Base-by-base conservation (phyloP, 352 stramenopile genomes). In the Albugo candida region DNA sequence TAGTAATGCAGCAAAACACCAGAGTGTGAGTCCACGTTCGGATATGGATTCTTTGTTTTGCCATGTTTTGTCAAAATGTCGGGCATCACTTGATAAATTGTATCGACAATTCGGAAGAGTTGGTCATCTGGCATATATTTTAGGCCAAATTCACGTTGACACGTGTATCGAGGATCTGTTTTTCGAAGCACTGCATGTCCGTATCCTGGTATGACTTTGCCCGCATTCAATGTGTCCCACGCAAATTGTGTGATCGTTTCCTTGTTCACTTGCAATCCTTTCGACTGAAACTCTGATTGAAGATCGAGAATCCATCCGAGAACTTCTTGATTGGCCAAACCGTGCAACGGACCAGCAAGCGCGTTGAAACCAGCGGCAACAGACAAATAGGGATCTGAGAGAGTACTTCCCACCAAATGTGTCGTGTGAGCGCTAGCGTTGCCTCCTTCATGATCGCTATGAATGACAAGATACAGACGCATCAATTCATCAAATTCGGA, bases 31-130 rank as follows among this genome's bases (percentile, higher is more conserved):
- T 99, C 94, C 47, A 99, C 94, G 74, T 99, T 99, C 49, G 94
- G 94, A 72, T 97, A 99, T 45, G 94, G 94, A 78, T 99, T 99
- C 72, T 97, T 96, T 48, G 95, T 97, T 83, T 99, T 99, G 60
- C 94, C 95, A 72, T 98, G 93, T 74, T 99, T 93, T 21, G 91
- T 97, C 47, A 99, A 75, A 40, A 99, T 93, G 53, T 83, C 93
- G 8, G 94, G 95, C 85, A 99, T 97, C 44, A 99, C 94, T 64
- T 97, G 73, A 74, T 98, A 99, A 64, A 99, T 98, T 56, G 92
- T 99, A 68, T 94, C 82, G 42, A 99, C 95, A 51, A 99, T 97
- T 64, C 97, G 95, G 84, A 99, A 99, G 21, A 99, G 69, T 58
- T 96, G 74, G 68, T 99, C 93, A 51, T 99, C 84, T 17, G 94